Percentiles rank a stretch among this genome's conserved stretches.
Conservation (phyloP, 1,284 basidiomycete genomes). For the Paramarasmius palmivorus region DNA sequence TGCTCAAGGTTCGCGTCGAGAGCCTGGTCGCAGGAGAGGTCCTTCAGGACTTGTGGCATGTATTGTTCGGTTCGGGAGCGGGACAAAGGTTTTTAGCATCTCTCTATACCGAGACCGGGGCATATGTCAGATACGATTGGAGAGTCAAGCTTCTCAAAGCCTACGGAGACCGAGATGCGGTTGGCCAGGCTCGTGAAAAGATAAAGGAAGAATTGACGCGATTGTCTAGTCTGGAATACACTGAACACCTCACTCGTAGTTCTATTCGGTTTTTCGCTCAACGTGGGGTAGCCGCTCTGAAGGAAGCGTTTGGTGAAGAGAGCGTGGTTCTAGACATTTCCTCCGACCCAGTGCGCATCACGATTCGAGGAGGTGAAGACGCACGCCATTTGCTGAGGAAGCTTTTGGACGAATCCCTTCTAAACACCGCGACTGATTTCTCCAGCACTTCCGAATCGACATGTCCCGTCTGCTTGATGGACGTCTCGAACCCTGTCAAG, state of each 20-base stretch:
- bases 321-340: constrained; percentile 42
- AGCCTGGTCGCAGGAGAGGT: constrained; percentile 49
- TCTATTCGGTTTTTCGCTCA: constrained; percentile 50
- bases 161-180: constrained; percentile 36
- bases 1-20: constrained; percentile 60
- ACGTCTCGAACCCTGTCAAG: constrained; percentile 40
- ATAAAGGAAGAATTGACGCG: constrained; percentile 43
- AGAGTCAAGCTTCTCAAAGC: constrained; percentile 39
- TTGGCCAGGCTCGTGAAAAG: constrained; percentile 38
- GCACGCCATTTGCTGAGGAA: constrained; percentile 42
- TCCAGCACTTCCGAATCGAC: constrained; percentile 21
- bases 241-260: constrained; percentile 31
- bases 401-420: constrained; percentile 41
- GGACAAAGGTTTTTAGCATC: constrained; percentile 34
- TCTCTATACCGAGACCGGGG: constrained; percentile 35
- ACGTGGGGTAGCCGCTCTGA: constrained; percentile 43
- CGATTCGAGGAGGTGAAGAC: constrained; percentile 50
- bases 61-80: constrained; percentile 30
- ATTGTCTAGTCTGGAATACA: constrained; percentile 40
- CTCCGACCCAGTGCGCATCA: constrained; percentile 34
- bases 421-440: constrained; percentile 13
- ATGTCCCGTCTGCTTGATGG: constrained; percentile 55
- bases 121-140: constrained; percentile 43
- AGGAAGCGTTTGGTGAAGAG: constrained; percentile 50
- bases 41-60: constrained; percentile 48